Base-by-base conservation (phyloP, 495 filamentous ascomycete genomes). In the Chlorociboria aeruginascens region DNA sequence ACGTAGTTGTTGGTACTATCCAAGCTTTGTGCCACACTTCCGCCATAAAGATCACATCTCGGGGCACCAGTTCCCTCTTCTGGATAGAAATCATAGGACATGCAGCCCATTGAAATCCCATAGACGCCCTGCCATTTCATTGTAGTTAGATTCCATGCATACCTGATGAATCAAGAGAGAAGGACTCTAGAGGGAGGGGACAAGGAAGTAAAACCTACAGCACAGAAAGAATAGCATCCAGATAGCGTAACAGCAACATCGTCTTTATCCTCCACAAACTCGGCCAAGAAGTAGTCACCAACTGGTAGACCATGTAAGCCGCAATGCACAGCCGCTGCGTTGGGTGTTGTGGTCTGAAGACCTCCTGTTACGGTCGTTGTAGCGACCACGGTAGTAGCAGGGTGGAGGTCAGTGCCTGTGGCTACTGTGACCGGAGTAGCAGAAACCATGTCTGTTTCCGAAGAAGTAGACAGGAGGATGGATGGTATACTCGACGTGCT, bases 31-130 rank as follows among this genome's bases (percentile, higher is more conserved):
- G 57, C 57, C 3, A 60, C 59, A 20, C 46, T 40, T 7, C 45
- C 52, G n/a, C 54, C 52, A 37, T 63, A 60, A 25, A 63, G 53
- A 25, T 43, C 45, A 46, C 60, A 63, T 7, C 55, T 43, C 7
- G 60, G 32, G 2, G 43, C 45, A 10, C 39, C 49, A 9, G 50
- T 49, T 32, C 34, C 40, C 1, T 40, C 40, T 32, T 58, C 50
- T 17, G 45, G 43, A 45, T 54, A 52, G 45, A 56, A 63, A 11
- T 52, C 41, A 40, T 60, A 60, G 28, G 57, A 50, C 10, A 38
- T 30, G 33, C 60, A 60, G 20, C 55, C 51, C 6, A 48, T 38
- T 0, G 28, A 43, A 9, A 25, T 40, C 8, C 52, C 58, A 40
- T 32, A 56, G 9, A 48, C 45, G 31, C 47, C 46, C 50, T 61